Evolutionary conservation across 2,329 filamentous ascomycete genomes (phyloP).

Genomic region (Aspergillus aculeatus): DNA sequence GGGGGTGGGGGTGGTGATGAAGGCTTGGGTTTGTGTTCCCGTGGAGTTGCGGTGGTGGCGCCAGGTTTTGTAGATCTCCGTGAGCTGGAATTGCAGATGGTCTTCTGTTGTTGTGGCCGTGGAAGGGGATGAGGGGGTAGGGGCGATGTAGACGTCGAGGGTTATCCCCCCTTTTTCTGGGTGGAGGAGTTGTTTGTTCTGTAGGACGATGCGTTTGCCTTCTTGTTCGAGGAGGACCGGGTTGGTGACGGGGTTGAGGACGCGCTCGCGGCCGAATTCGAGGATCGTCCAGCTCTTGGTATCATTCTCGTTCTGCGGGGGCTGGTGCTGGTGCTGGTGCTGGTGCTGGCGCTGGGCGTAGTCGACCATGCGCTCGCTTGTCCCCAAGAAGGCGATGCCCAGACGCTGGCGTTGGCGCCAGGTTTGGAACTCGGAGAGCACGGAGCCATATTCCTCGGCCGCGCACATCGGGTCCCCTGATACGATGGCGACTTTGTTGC

Average conservation of each 20-base stretch:
- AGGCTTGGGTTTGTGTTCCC: slow-evolving; percentile 30
- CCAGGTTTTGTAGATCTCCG: slow-evolving; percentile 41
- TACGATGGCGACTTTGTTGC: slow-evolving; percentile 39
- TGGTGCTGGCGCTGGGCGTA: slow-evolving; percentile 20
- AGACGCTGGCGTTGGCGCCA: slow-evolving; percentile 33
- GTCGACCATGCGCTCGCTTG: slow-evolving; percentile 33
- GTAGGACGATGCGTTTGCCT: slow-evolving; percentile 39
- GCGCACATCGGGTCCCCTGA: slow-evolving; percentile 42
- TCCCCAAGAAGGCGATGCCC: slow-evolving; percentile 40
- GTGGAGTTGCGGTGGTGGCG: slow-evolving; percentile 32
- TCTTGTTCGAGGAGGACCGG: slow-evolving; percentile 36
- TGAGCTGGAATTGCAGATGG: slow-evolving; percentile 33
- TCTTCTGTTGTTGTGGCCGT: slow-evolving; percentile 26
- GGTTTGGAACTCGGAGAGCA: slow-evolving; percentile 37
- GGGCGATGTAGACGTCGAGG: slow-evolving; percentile 37
- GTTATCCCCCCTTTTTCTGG: slow-evolving; percentile 34
- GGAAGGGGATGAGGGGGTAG: neutral
- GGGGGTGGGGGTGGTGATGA: slow-evolving; percentile 30
- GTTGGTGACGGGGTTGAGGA: slow-evolving; percentile 43
- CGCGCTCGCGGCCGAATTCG: slow-evolving; percentile 40
- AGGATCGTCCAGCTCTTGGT: slow-evolving; percentile 33
- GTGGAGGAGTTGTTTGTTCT: slow-evolving; percentile 39
- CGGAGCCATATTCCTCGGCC: slow-evolving; percentile 18
- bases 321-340: slow-evolving; percentile 9
- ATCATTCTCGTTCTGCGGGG: too few relatives aligned